Conservation (phyloP, 2,329 filamentous ascomycete genomes). For the Exophiala sideris region DNA sequence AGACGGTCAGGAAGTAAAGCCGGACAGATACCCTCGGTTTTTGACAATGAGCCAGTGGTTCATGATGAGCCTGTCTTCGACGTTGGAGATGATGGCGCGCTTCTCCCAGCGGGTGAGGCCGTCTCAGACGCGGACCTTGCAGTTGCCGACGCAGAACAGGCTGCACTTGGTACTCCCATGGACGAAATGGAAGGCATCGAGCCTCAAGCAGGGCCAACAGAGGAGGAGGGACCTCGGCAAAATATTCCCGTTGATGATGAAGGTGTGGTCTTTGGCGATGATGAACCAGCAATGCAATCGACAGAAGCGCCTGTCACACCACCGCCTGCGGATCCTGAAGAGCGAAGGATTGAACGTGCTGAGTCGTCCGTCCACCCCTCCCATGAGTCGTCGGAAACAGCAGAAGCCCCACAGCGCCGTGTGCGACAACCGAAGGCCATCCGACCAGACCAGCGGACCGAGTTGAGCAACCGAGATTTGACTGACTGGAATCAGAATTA, state of each 20-base stretch:
- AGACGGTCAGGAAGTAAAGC: slow-evolving; percentile 33
- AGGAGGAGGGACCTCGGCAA: slow-evolving; percentile 11
- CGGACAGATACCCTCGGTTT: slow-evolving; percentile 27
- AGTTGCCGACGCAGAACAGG: not conserved
- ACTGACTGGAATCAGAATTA: slow-evolving; percentile 59
- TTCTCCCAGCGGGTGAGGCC: slow-evolving; percentile 39
- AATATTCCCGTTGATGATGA: slow-evolving; percentile 31
- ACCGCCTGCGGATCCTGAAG: slow-evolving; percentile 8
- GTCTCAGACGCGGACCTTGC: slow-evolving; percentile 18
- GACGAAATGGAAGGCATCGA: not conserved
- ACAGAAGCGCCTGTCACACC: slow-evolving; percentile 24
- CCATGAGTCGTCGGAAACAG: slow-evolving; percentile 14
- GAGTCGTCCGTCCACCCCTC: slow-evolving; percentile 7
- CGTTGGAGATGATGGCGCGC: slow-evolving; percentile 60
- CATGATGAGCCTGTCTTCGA: slow-evolving; percentile 47
- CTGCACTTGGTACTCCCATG: not conserved
- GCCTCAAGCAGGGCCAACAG: not conserved
- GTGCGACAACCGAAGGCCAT: slow-evolving; percentile 41
- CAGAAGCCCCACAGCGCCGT: slow-evolving; percentile 33
- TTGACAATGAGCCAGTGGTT: slow-evolving; percentile 41
- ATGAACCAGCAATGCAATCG: slow-evolving; percentile 30
- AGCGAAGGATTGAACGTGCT: slow-evolving; percentile 17
- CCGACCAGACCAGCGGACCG: slow-evolving; percentile 47
- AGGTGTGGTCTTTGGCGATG: slow-evolving; percentile 30
- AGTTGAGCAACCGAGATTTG: slow-evolving; percentile 56